phyloP scores from a whole-genome alignment of 108 stramenopile genomes.

The Pseudonitzschia delicatissima region DNA sequence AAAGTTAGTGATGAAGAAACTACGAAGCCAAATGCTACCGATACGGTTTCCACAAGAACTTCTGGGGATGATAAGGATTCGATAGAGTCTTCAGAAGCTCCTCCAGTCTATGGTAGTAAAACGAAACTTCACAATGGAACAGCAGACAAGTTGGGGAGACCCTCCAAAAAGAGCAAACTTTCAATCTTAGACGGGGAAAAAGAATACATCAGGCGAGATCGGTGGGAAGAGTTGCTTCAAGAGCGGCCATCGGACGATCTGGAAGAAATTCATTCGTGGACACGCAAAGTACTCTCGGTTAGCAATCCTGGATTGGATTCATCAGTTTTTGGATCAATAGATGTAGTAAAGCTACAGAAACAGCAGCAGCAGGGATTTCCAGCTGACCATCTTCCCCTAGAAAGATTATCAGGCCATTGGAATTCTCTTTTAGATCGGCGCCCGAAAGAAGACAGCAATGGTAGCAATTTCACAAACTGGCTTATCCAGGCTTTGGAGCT shows the following conservation, averaged over 20 bases:
- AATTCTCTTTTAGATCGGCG: neutral
- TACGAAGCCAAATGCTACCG: too few species aligned
- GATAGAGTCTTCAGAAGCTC: neutral
- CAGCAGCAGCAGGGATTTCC: neutral
- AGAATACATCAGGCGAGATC: neutral
- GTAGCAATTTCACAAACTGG: neutral
- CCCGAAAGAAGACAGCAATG: neutral
- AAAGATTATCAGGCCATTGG: neutral
- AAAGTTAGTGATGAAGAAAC: neutral
- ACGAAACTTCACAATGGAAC: neutral
- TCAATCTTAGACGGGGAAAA: neutral
- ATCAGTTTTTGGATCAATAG: neutral
- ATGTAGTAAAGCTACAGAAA: neutral
- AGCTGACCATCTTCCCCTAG: neutral
- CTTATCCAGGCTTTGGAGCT: constrained; percentile 4
- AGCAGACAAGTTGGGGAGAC: neutral
- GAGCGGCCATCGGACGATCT: neutral
- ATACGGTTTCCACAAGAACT: too few species aligned
- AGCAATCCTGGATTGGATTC: neutral
- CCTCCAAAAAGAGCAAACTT: neutral
- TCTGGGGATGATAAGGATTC: neutral
- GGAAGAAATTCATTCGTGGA: neutral
- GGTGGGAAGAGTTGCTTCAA: neutral
- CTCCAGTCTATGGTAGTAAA: neutral
- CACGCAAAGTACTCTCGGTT: neutral